Base-by-base conservation (phyloP, 192 early-diverging fungal species). In the Coemansia sp. region DNA sequence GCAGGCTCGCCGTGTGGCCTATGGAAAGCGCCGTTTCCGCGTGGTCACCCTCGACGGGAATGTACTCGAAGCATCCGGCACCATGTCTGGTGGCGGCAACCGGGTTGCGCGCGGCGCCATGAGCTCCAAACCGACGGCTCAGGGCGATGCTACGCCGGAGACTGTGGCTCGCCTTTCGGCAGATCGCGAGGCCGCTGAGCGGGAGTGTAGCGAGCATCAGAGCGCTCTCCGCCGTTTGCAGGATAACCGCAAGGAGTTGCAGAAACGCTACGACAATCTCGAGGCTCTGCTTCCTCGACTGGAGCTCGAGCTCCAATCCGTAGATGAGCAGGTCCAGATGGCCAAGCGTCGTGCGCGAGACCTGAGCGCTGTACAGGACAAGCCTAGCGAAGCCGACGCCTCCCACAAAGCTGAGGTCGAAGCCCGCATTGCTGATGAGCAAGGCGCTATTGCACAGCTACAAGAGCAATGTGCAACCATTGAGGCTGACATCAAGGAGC, bases 1-100 rank as follows among this genome's bases (percentile, higher is more conserved):
- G 30, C 87, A 91, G 67, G 97, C 94, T 9, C 94, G 93, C 61
- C 78, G 85, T 27, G 90, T 99, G 47, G 95, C 97, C 0, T 98
- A 88, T 66, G 89, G 91, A n/a, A 60, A 62, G 27, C 82, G 80
- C 24, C 85, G 94, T n/a, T 91, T 88, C 84, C 86, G 96, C 27
- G 95, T 98, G 7, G 97, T 99, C 5, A 98, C 94, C 1, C 71
- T 99, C 41, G 91, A 91, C 53, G 96, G 97, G 3, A 85, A 93
- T 53, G 71, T 98, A 50, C 93, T 99, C 58, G 96, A 97, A 60
- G 85, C 85, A 22, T 88, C 89, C 6, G 96, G 97, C 67, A 90
- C 95, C 7, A 94, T 99, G 92, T 88, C 87, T 30, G 96, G 96
- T 62, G 97, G 95, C 53, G 96, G 95, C 21, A 85, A 64, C 12